Percentiles rank a stretch among this genome's conserved stretches.
These are phyloP conservation scores for Botryosphaeria agaves DNA, from an alignment of 2,329 filamentous ascomycete genomes.

Conservation along the genomic window DNA sequence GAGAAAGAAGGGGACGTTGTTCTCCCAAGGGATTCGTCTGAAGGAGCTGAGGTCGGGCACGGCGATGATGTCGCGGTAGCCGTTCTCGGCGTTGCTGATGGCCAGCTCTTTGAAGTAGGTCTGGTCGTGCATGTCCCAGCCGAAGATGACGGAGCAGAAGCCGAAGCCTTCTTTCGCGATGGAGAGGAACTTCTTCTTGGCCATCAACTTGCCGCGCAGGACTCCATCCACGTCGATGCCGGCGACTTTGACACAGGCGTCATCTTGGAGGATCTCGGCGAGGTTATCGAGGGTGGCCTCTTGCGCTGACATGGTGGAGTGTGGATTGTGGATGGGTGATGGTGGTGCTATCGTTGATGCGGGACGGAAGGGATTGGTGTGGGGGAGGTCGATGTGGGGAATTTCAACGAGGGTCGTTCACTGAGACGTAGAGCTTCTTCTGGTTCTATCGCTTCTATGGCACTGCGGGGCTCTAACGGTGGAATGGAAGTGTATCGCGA, in stretches of 20 bases:
- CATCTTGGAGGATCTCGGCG: slow-evolving; percentile 47
- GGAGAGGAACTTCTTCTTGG: slow-evolving; percentile 82
- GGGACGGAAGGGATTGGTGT: not conserved
- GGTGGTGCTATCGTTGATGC: not conserved
- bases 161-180: slow-evolving; percentile 70
- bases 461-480: too few species aligned
- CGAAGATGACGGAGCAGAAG: slow-evolving; percentile 87
- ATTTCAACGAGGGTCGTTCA: too few species aligned
- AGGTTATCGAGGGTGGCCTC: slow-evolving; percentile 47
- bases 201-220: slow-evolving; percentile 76
- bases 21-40: slow-evolving; percentile 79
- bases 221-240: slow-evolving; percentile 78
- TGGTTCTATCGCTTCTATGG: too few species aligned
- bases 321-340: not conserved
- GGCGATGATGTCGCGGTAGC: slow-evolving; percentile 72
- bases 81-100: slow-evolving; percentile 81
- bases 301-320: slow-evolving; percentile 10
- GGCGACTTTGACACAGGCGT: slow-evolving; percentile 71
- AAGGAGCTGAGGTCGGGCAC: slow-evolving; percentile 63
- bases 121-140: slow-evolving; percentile 94
- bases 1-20: slow-evolving; percentile 70
- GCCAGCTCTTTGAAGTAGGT: slow-evolving; percentile 74
- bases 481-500: too few species aligned
- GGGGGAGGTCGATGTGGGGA: slow-evolving; percentile 2
- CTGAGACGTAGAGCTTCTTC: too few species aligned